These are phyloP conservation scores for Endothia cerciana DNA, from an alignment of 2,329 filamentous ascomycete genomes.

Conservation along the genomic window DNA sequence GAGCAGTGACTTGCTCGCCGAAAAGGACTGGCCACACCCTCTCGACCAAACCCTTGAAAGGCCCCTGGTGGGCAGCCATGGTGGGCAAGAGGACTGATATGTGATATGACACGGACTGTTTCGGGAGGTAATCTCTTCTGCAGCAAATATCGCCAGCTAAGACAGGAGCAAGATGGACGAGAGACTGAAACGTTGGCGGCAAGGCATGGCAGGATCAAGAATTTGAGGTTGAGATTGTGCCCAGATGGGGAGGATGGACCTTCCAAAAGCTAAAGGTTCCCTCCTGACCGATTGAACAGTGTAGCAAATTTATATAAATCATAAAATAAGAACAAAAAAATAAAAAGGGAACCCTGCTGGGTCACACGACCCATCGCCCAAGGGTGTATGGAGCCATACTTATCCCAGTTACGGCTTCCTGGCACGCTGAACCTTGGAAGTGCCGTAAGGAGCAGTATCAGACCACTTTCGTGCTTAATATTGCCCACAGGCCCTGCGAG, in stretches of 20 bases:
- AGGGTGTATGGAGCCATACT: neutral
- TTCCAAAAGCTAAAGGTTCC: neutral
- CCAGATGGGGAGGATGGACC: neutral
- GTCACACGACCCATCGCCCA: too few relatives aligned
- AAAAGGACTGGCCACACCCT: neutral
- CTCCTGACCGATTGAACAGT: neutral
- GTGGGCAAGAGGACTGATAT: neutral
- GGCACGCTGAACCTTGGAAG: neutral
- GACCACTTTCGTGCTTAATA: neutral
- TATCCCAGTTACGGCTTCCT: neutral
- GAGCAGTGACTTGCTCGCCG: neutral
- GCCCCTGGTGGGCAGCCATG: neutral
- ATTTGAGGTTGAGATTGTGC: neutral
- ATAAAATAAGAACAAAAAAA: neutral
- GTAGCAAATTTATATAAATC: neutral
- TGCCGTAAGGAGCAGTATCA: neutral
- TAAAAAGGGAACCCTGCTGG: too few relatives aligned
- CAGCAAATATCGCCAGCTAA: neutral
- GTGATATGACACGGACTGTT: neutral
- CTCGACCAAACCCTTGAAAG: neutral
- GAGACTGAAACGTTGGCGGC: neutral
- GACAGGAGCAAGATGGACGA: neutral
- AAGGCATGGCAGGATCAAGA: neutral
- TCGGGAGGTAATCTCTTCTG: neutral
- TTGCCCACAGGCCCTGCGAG: slow-evolving; percentile 1